Evolutionary conservation across 2,329 filamentous ascomycete genomes (phyloP).

Genomic region (Aspergillus fructus): DNA sequence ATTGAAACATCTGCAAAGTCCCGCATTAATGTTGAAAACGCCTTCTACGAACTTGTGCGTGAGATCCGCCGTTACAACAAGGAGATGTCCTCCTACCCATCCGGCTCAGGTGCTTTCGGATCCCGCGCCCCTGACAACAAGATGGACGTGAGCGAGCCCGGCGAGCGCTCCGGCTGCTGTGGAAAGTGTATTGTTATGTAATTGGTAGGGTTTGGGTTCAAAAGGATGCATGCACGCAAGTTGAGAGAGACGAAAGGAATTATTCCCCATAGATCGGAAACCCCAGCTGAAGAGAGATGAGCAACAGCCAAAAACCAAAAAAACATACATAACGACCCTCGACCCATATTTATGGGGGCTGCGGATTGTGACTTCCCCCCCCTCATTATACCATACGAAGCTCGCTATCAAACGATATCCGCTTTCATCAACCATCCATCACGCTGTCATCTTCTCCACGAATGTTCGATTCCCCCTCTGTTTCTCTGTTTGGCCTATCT

Average conservation of each 20-base stretch:
- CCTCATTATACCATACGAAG: conserved; percentile 23
- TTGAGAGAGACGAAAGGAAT: conserved; percentile 23
- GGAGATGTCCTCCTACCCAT: conserved; percentile 87
- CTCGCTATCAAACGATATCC: conserved; percentile 30
- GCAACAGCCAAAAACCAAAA: conserved; percentile 10
- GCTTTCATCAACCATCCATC: conserved; percentile 25
- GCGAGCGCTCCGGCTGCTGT: conserved; percentile 68
- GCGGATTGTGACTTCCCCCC: conserved; percentile 14
- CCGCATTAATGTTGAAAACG: conserved; percentile 95
- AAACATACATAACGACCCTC: neutral
- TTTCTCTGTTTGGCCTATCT: conserved; percentile 27
- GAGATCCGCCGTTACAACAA: conserved; percentile 98
- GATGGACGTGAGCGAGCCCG: conserved; percentile 70
- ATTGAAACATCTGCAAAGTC: conserved; percentile 99
- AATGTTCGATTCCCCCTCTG: conserved; percentile 43
- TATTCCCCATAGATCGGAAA: conserved; percentile 15
- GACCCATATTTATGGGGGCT: conserved; percentile 22
- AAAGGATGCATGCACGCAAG: conserved; percentile 21
- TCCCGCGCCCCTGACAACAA: conserved; percentile 62
- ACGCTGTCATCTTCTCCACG: conserved; percentile 40
- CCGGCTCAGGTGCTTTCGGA: conserved; percentile 62
- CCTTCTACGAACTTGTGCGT: conserved; percentile 97
- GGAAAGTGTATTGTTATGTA: conserved; percentile 81
- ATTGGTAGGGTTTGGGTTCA: conserved; percentile 21
- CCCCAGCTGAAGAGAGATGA: conserved; percentile 14